Evolutionary conservation across 1,284 basidiomycete species (phyloP), one percentile per base, ranked within the genome.

Genomic region (Ceratorhiza oryzae-sativae): DNA sequence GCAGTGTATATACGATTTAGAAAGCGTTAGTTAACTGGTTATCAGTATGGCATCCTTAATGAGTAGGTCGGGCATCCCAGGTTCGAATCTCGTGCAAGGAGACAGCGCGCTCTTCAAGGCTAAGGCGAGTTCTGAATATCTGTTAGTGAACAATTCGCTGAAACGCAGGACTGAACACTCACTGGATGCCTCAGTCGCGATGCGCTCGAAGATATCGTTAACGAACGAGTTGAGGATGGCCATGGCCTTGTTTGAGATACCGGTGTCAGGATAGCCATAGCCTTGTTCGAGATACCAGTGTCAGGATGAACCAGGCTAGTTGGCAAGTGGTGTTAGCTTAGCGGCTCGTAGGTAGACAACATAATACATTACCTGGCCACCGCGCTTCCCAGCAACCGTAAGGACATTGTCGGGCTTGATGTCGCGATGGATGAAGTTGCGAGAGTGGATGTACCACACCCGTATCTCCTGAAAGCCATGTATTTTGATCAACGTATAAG

Each of bases 241-340:
- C 95, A 97, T 97, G 55, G 94, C 95, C 86, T 96, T 97, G 89
- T 96, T 97, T 74, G 92, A 91, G 82, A 97, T 96, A 88, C 95
- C 95, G 76, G 93, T 96, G 80, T 97, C 95, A 72, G 95, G 95
- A 85, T 97, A 95, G 92, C 83, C 90, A 63, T 23, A 25, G 73
- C 1, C 39, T 13, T 30, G 49, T 25, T 49, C 13, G 27, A 53
- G 49, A 12, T 61, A 61, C 12, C 48, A 59, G 13, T 45, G 23
- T 39, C 36, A 13, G 36, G 8, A 13, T 72, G 62, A 70, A 46
- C 46, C 46, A 49, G 18, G 8, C 18, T 72, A 70, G 67, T 45
- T 70, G 51, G 56, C 15, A 72, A 25, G 18, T n/a, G 13, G 75
- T 48, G 75, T 71, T n/a, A 36, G 80, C 86, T 88, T 95, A 95